Evolutionary conservation across 345 rosid species (phyloP), one percentile per base, ranked within the genome.

Genomic region (Aquilaria yunnanensis): DNA sequence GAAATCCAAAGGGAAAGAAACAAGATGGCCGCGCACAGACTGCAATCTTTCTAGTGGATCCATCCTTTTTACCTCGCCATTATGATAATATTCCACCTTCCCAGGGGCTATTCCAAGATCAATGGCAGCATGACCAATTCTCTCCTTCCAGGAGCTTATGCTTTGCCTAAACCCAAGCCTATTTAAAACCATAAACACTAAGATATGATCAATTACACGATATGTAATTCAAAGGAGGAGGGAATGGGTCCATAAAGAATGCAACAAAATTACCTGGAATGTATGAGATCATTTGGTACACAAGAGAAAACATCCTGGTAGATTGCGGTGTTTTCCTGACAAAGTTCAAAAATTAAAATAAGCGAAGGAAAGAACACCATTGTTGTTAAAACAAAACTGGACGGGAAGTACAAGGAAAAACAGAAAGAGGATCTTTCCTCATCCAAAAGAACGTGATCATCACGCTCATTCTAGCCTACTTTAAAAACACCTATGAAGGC

Each of bases 231-330:
- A 37, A 37, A 37, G 8, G 8, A 37, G 7, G 43, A 37, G 43
- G 43, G 43, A 37, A 37, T 4, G 5, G 43, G 43, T 4, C 43
- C 43, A 37, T 23, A 23, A 23, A 23, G 23, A 23, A 23, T 23
- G 23, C 23, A 37, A 37, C 10, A 47, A 47, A 4, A 32, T 30
- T 72, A 91, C 97, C 97, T 83, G 48, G 96, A 78, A 65, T 86
- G 87, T 56, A 83, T 83, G 65, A 91, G 96, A 79, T 91, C 97
- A 56, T 75, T 88, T 54, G 97, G 97, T 47, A 86, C 74, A 67
- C 97, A 88, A 70, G 97, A 76, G 71, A 91, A 91, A 54, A 88
- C 88, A 33, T 86, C 97, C 66, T 88, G 97, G 74, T 88, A 91
- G 66, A 91, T 78, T 45, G 80, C 74, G 2, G 97, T 84, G 62